phyloP scores from a whole-genome alignment of 495 filamentous ascomycete species.

The Xylaria flabelliformis region DNA sequence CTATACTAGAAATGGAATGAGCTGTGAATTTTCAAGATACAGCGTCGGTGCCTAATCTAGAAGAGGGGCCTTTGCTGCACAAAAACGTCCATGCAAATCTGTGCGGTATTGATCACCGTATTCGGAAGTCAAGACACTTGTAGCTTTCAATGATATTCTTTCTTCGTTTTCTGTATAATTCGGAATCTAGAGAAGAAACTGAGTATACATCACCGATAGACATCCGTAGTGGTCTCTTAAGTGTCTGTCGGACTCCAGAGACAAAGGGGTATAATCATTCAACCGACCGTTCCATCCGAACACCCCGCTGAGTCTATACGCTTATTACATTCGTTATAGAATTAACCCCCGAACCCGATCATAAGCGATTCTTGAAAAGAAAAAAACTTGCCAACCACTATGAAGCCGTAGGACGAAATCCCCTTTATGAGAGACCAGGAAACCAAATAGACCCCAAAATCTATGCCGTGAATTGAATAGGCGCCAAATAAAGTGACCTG shows the following conservation, averaged over 20 bases:
- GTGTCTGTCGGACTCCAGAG: neutral
- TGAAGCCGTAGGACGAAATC: neutral
- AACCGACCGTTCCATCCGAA: neutral
- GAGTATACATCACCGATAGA: neutral
- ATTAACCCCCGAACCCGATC: neutral
- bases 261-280: neutral
- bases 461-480: neutral
- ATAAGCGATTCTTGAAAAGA: neutral
- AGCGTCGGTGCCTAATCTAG: neutral
- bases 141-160: neutral
- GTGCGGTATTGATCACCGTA: neutral
- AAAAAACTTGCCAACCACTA: neutral
- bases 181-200: neutral
- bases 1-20: neutral
- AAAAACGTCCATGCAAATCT: neutral
- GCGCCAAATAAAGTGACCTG: neutral
- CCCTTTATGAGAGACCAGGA: neutral
- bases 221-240: neutral
- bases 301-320: neutral
- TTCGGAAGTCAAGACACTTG: neutral
- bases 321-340: neutral
- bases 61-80: neutral
- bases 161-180: neutral
- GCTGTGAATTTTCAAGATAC: neutral
- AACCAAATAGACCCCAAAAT: neutral